Conservation (phyloP, 305 asterid species). For the Andrographis paniculata region DNA sequence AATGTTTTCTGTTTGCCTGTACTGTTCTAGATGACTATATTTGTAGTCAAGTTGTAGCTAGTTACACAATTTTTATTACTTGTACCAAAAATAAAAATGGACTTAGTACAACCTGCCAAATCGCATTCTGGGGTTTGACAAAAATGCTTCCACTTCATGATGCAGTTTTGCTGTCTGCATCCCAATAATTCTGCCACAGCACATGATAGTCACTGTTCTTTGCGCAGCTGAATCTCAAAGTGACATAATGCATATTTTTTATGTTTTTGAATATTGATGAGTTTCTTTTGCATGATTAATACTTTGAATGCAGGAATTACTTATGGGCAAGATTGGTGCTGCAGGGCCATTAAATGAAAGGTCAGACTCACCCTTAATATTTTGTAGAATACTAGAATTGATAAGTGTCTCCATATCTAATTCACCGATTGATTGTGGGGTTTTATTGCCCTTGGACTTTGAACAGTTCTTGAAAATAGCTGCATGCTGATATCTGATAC, state of each 20-base stretch:
- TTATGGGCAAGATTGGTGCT: conserved; percentile 53
- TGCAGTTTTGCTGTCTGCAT: background rate
- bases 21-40: background rate
- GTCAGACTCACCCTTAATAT: conserved; percentile 26
- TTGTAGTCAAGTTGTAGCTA: background rate
- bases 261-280: conserved; percentile 2
- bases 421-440: background rate
- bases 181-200: background rate
- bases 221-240: conserved; percentile 7
- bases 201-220: background rate
- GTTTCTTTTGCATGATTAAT: conserved; percentile 16
- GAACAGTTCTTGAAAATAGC: conserved; percentile 16
- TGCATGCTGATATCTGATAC: conserved; percentile 13
- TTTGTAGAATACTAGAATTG: conserved; percentile 10
- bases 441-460: background rate
- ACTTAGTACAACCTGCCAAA: background rate
- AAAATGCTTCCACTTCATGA: no score
- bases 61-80: conserved; percentile 3
- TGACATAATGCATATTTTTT: no score
- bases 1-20: conserved; percentile 9
- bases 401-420: background rate
- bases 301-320: conserved; percentile 53
- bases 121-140: background rate
- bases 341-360: conserved; percentile 39
- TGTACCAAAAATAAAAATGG: background rate